Evolutionary conservation across 495 filamentous ascomycete genomes (phyloP).

Genomic region (Venustampulla echinocandica): DNA sequence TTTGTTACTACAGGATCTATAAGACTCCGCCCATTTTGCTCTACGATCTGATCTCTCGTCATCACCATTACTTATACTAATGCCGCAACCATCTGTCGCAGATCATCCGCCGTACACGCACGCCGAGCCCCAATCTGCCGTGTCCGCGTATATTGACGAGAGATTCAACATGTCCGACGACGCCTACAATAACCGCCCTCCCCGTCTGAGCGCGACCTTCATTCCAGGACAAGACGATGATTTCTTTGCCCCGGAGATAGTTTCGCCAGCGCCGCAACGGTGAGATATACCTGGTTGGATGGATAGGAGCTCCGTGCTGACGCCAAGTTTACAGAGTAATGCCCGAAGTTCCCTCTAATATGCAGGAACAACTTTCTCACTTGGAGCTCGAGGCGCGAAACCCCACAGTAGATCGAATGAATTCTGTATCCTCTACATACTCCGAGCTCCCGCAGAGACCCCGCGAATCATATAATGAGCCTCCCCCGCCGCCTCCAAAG

Average conservation of each 20-base stretch:
- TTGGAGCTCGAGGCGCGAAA: constrained; percentile 67
- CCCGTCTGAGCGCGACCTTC: constrained; percentile 67
- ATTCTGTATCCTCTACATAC: constrained; percentile 25
- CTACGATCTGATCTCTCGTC: not conserved
- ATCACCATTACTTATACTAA: not conserved
- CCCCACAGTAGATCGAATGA: constrained; percentile 11
- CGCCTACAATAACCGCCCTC: constrained; percentile 23
- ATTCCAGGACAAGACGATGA: constrained; percentile 84
- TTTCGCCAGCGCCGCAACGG: constrained; percentile 86
- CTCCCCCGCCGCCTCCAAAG: constrained; percentile 16
- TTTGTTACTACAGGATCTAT: not conserved
- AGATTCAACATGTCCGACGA: not conserved
- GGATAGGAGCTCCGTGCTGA: not conserved
- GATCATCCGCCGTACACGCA: constrained; percentile 2
- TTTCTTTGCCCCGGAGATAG: constrained; percentile 68
- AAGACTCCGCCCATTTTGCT: not conserved
- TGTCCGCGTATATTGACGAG: not conserved
- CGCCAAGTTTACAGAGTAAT: constrained; percentile 38
- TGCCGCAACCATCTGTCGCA: not conserved
- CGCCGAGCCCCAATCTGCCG: not conserved
- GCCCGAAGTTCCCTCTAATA: constrained; percentile 59
- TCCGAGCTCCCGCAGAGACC: constrained; percentile 1
- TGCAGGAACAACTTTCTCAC: constrained; percentile 83
- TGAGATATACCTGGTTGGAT: constrained; percentile 35
- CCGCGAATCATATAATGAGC: constrained; percentile 12